A percentile compares a stretch with the other conserved stretches of the same genome.
Conservation (phyloP, 1,284 basidiomycete genomes). For the Schizopora paradoxa region DNA sequence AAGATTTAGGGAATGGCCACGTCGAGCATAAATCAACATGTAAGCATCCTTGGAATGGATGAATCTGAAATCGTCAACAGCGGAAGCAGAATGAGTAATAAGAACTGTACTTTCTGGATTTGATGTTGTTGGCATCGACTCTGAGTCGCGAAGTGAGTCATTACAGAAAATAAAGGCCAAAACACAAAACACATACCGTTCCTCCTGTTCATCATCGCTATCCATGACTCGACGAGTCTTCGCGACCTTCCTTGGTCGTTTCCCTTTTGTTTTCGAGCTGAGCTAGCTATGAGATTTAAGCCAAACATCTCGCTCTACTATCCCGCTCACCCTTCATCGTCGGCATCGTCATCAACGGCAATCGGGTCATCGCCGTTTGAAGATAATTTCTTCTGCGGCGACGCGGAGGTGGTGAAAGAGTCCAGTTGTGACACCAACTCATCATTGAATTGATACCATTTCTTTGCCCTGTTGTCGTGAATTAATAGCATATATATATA, state of each 20-base stretch:
- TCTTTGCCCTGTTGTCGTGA: constrained; percentile 41
- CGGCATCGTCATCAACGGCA: constrained; percentile 14
- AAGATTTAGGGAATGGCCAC: no score
- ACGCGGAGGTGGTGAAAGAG: constrained; percentile 25
- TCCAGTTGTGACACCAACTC: constrained; percentile 63
- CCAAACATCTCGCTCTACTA: not conserved
- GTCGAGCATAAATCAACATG: constrained; percentile 82
- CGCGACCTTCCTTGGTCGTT: constrained; percentile 24
- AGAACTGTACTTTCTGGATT: no score
- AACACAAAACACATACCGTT: constrained; percentile 29
- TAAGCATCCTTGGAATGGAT: constrained; percentile 80
- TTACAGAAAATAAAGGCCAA: not conserved
- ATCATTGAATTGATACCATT: constrained; percentile 92
- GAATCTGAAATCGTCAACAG: constrained; percentile 2
- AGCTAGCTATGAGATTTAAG: constrained; percentile 1
- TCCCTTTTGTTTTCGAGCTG: constrained; percentile 5
- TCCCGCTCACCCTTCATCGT: constrained; percentile 6
- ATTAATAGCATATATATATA: constrained; percentile 11
- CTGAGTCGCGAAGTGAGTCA: not conserved
- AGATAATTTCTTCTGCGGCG: no score
- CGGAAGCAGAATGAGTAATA: no score
- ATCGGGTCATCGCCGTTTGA: not conserved
- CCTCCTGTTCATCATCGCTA: constrained; percentile 51
- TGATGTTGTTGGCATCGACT: constrained; percentile 6
- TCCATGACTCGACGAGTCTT: constrained; percentile 45